Percentiles rank a stretch among this genome's conserved stretches.
These are phyloP conservation scores for Tuber brumale DNA, from an alignment of 495 filamentous ascomycete genomes.

Conservation along the genomic window DNA sequence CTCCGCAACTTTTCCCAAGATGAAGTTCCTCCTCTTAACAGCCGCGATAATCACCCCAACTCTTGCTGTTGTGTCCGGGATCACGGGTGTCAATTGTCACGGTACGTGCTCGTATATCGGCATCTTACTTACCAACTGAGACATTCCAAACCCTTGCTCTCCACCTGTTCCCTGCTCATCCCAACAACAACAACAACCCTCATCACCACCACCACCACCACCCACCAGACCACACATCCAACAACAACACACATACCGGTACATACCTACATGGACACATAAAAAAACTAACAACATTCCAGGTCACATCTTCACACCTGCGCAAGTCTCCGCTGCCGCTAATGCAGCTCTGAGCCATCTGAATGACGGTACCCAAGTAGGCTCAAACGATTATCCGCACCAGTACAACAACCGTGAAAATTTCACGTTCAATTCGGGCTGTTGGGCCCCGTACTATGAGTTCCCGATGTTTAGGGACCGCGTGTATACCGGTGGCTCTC, in stretches of 20 bases:
- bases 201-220: not conserved
- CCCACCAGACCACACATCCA: not conserved
- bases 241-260: not conserved
- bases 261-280: not conserved
- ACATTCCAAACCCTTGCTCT: conserved; percentile 5
- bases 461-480: conserved; percentile 54
- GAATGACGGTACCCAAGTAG: conserved; percentile 46
- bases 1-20: not conserved
- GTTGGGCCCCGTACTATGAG: conserved; percentile 57
- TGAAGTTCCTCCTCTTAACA: not conserved
- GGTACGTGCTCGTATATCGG: not conserved
- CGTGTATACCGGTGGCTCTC: conserved; percentile 58
- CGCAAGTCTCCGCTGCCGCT: conserved; percentile 49
- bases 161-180: not conserved
- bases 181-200: not conserved
- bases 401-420: conserved; percentile 68
- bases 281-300: not conserved
- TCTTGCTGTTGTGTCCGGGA: not conserved
- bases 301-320: conserved; percentile 12
- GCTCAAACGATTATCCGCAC: conserved; percentile 58
- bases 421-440: conserved; percentile 55
- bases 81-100: conserved; percentile 4
- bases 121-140: not conserved
- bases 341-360: conserved; percentile 50
- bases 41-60: not conserved